Base-by-base conservation (phyloP, 306 rosid species). In the Senna tora region DNA sequence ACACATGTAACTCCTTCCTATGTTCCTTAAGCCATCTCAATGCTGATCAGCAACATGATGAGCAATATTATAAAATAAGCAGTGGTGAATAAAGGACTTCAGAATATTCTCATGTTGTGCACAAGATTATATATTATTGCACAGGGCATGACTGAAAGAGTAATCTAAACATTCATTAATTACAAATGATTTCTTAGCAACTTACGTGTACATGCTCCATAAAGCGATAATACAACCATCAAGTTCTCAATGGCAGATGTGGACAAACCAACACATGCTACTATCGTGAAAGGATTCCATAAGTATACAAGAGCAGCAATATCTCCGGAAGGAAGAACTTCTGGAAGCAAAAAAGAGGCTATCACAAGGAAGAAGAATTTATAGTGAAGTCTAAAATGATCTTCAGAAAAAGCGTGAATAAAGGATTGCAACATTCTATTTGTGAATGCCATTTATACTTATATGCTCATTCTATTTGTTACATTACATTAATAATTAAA, bases 121-220 rank as follows among this genome's bases (percentile, higher is more conserved):
- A 56, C 65, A 59, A n/a, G 25, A 32, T 45, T 45, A 2, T n/a
- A 19, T 6, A 25, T 63, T 42, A 63, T 41, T 21, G n/a, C 33
- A 52, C 46, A 4, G 15, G 47, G 32, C 50, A 71, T 43, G 50
- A 34, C 45, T 28, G 60, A 63, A 71, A 58, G 71, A 71, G 65
- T 69, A 49, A 63, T 12, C 3, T 25, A 25, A 25, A 57, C 68
- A 9, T 56, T 64, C 36, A 10, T 25, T 58, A 67, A 55, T 17
- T 55, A 54, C 34, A 67, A 52, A 56, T 25, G 30, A 3, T 25
- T 62, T 55, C 63, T 41, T 19, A 36, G 80, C 54, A 63, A 28
- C 87, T 80, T 84, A 84, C 85, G 61, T 33, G 46, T 34, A 14
- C 85, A 84, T 51, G 78, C 87, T 80, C 85, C 87, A 80, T 84